Conservation (phyloP, 768 basidiomycete genomes). For the Naganishia randhawae region DNA sequence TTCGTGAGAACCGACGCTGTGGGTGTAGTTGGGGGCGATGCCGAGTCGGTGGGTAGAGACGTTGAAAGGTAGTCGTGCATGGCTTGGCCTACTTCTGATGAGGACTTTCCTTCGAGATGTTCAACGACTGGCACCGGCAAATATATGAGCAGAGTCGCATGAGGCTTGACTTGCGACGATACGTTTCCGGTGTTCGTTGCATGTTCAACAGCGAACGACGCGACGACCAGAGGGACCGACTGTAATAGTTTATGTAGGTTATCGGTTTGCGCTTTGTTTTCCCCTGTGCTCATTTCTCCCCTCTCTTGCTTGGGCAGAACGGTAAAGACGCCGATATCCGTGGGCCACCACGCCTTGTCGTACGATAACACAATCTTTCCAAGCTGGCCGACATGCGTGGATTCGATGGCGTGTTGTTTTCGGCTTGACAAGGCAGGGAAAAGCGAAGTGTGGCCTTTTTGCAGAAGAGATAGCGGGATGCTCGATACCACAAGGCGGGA, state of each 20-base stretch:
- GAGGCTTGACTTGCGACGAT: too few relatives aligned
- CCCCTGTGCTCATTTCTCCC: not conserved
- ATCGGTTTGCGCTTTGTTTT: slow-evolving; percentile 27
- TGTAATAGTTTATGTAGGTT: slow-evolving; percentile 32
- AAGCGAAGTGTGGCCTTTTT: slow-evolving; percentile 22
- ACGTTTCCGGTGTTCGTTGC: not conserved
- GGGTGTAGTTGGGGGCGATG: slow-evolving; percentile 28
- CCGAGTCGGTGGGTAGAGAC: not conserved
- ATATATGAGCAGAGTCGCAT: slow-evolving; percentile 44
- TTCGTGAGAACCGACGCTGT: slow-evolving; percentile 39
- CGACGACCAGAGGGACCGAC: slow-evolving; percentile 36
- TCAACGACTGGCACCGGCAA: slow-evolving; percentile 43
- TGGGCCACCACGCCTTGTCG: slow-evolving; percentile 45
- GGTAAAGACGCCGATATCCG: slow-evolving; percentile 43
- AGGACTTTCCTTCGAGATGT: slow-evolving; percentile 29
- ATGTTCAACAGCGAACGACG: slow-evolving; percentile 36
- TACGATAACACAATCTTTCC: slow-evolving; percentile 46
- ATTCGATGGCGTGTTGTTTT: slow-evolving; percentile 35
- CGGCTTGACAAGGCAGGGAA: slow-evolving; percentile 38
- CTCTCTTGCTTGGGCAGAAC: slow-evolving; percentile 40
- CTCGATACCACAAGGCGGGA: slow-evolving; percentile 37
- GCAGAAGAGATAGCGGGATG: slow-evolving; percentile 43
- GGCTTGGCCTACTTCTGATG: slow-evolving; percentile 36
- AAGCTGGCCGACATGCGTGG: slow-evolving; percentile 42
- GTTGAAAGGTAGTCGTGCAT: slow-evolving; percentile 35